Conservation (phyloP, 805 yeast species). For the Kuraishia piskuri region DNA sequence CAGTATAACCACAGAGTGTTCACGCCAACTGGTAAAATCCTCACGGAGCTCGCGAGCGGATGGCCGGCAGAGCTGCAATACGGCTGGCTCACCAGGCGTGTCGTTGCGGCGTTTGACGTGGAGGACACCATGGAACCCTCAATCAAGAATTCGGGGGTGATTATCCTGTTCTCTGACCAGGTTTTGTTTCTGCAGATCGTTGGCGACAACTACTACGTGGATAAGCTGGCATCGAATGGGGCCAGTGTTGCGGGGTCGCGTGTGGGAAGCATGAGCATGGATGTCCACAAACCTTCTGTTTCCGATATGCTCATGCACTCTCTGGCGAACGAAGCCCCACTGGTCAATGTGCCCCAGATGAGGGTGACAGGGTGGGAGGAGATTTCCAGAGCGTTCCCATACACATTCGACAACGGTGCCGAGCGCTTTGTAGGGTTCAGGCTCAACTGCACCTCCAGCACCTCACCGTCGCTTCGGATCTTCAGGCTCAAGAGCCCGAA, state of each 20-base stretch:
- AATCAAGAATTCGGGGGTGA: conserved; percentile 35
- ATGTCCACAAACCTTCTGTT: conserved; percentile 42
- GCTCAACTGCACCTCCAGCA: not conserved
- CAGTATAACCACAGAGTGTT: conserved; percentile 61
- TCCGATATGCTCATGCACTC: conserved; percentile 88
- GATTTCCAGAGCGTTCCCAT: conserved; percentile 45
- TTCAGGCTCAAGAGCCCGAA: not conserved
- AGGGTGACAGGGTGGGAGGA: conserved; percentile 61
- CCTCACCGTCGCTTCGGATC: not conserved
- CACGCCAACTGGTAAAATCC: conserved; percentile 84
- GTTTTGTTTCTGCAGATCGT: conserved; percentile 53
- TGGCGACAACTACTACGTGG: conserved; percentile 31
- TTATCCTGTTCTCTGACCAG: conserved; percentile 77
- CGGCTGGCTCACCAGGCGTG: conserved; percentile 84
- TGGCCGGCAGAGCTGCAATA: conserved; percentile 87
- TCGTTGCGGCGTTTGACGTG: conserved; percentile 60
- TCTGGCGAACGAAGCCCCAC: conserved; percentile 74
- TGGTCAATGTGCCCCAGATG: conserved; percentile 60
- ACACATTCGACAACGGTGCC: conserved; percentile 28
- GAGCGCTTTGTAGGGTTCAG: conserved; percentile 1
- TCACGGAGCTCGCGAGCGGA: conserved; percentile 72
- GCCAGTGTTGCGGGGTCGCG: conserved; percentile 5
- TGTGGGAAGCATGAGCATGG: not conserved
- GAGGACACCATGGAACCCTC: conserved; percentile 17
- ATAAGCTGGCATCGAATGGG: conserved; percentile 8